Evolutionary conservation across 2,329 filamentous ascomycete genomes (phyloP), one percentile per base, ranked within the genome.

Genomic region (Fusarium neocosmosporiellum): DNA sequence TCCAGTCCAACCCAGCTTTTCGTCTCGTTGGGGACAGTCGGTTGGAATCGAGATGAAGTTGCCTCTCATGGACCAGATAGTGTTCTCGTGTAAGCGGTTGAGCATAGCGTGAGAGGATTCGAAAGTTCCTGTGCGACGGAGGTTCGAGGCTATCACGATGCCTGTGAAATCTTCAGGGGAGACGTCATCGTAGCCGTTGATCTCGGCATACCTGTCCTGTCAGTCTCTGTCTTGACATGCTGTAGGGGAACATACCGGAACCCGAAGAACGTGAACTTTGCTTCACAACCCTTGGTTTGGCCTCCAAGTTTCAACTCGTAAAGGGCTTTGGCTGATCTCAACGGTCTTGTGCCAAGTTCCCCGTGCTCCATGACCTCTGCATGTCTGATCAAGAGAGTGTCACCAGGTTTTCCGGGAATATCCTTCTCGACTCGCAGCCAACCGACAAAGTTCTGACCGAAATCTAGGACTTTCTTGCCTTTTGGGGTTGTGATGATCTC

Each of bases 11-110:
- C 22, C 85, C 84, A 88, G 72, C 1, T 86, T 80, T 75, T 88
- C 86, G 63, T 88, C 86, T 8, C 86, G 80, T 69, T 88, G 86
- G 0, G 87, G 86, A 69, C 86, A 88, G 72, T 90, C 88, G 0
- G 87, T 90, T 0, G 87, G 88, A 1, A 89, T 77, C 4, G 83
- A 84, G 20, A 89, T 71, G 71, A 90, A 90, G 70, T 90, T 90
- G 3, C 87, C 86, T 27, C 83, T 83, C 85, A 89, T 88, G 22
- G 82, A 83, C 88, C 88, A 89, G 29, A 81, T 71, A 0, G 86
- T 81, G 65, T 90, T 90, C 3, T 83, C 63, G 64, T 89, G 84
- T 2, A 91, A 82, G 60, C 84, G 79, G 69, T 89, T 90, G 27
- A 90, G 69, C 22, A 85, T 78, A 1, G 72, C 37, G 57, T 90